Evolutionary conservation across 1,284 basidiomycete species (phyloP), one percentile per base, ranked within the genome.

Genomic region (Flammula alnicola): DNA sequence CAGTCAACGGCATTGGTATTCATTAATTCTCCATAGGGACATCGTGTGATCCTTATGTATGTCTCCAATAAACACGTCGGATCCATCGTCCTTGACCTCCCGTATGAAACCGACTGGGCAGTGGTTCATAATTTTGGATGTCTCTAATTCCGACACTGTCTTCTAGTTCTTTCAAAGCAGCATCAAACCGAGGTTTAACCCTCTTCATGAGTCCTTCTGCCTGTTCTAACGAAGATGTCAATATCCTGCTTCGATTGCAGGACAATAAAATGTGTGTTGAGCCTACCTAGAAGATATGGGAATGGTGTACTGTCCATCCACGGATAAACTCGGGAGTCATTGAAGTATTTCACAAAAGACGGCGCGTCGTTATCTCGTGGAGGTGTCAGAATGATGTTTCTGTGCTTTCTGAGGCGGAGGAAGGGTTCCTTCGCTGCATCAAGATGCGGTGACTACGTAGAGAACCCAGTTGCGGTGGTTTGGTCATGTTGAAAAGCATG

Each of bases 321-420:
- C 23, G 61, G 56, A 44, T 71, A 73, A 7, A 87, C 69, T 3
- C 63, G 57, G 17, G 73, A 71, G 62, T 86, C 78, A 53, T 83
- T 84, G 59, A 85, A 56, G 50, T 72, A 62, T 3, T 65, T 52
- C 7, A 72, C 57, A 20, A 73, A 49, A 19, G 56, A 54, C 10
- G 66, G 60, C 10, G 58, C 71, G 58, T 86, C 83, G 41, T 65
- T 71, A 27, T 62, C 44, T 31, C 83, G 77, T 22, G 79, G 77
- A 22, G 83, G 77, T 1, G 83, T 86, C 22, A 86, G 58, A 55
- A 86, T 79, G 55, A 86, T 78, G 53, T 78, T 77, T 31, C 71
- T 69, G 32, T 80, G 80, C 44, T 64, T 58, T 11, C 67, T 69
- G 27, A 84, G 69, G 22, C 74, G 75, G 10, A 84, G 68, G 62